These are phyloP conservation scores for Xylariaceae sp. DNA, from an alignment of 2,329 filamentous ascomycete genomes.

Conservation along the genomic window DNA sequence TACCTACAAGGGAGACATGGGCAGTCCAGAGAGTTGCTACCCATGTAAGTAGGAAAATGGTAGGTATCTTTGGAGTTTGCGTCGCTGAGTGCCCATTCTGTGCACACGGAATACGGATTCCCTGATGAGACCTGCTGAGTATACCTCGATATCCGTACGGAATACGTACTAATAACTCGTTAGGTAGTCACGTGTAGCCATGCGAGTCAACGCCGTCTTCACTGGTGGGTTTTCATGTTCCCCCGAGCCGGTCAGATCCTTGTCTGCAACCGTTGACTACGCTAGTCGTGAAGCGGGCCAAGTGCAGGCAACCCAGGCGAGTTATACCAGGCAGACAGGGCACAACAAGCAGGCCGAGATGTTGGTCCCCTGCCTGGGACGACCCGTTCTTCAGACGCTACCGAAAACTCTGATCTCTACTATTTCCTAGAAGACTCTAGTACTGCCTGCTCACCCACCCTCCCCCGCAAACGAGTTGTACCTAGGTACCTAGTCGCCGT, in stretches of 20 bases:
- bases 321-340: background rate
- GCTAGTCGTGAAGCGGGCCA: conserved; percentile 26
- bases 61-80: no score
- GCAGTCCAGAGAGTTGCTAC: no score
- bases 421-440: conserved; percentile 5
- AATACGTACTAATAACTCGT: background rate
- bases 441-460: background rate
- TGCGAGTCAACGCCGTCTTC: conserved; percentile 13
- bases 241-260: conserved; percentile 24
- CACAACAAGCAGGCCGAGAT: conserved; percentile 28
- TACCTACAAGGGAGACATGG: no score
- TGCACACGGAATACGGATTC: background rate
- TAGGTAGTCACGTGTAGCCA: background rate
- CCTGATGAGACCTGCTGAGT: background rate
- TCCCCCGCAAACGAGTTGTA: conserved; percentile 20
- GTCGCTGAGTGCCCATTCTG: no score
- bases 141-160: background rate
- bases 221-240: conserved; percentile 25
- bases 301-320: background rate
- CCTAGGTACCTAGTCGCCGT: conserved; percentile 13
- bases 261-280: conserved; percentile 20
- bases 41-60: no score
- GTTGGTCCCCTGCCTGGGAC: conserved; percentile 22
- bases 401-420: conserved; percentile 24
- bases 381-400: conserved; percentile 23